These are phyloP conservation scores for Telfairia occidentalis DNA, from an alignment of 331 rosid species.

Conservation along the genomic window DNA sequence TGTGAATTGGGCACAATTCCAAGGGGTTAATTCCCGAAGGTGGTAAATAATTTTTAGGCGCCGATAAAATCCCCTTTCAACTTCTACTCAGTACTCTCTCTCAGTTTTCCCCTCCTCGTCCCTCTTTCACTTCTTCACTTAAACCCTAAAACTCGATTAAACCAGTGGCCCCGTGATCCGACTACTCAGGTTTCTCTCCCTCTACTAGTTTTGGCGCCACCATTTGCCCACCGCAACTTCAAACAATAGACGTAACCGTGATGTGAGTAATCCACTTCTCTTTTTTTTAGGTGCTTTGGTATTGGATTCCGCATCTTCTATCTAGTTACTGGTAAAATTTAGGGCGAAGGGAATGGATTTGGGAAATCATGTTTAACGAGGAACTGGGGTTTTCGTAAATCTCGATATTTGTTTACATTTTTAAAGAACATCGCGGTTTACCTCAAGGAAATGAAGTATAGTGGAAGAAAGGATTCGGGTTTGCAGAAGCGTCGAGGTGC, in stretches of 20 bases:
- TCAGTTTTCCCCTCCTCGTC: background rate
- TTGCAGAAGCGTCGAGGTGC: background rate
- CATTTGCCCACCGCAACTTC: background rate
- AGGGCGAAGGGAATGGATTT: background rate
- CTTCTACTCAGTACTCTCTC: background rate
- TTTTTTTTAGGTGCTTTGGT: background rate
- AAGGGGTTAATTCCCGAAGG: background rate
- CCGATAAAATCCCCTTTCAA: background rate
- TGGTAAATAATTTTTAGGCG: conserved; percentile 5
- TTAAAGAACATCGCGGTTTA: background rate
- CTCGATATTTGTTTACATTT: background rate
- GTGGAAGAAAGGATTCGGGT: background rate
- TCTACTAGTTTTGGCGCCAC: background rate
- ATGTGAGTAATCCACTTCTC: conserved; percentile 1
- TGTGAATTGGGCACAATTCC: background rate
- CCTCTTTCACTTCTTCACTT: background rate
- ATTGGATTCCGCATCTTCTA: background rate
- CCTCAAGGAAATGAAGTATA: background rate
- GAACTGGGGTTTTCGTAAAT: background rate
- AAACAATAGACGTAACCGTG: background rate
- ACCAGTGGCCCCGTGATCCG: background rate
- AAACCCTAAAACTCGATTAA: conserved; percentile 4
- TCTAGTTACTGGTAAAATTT: background rate
- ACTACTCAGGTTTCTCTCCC: background rate
- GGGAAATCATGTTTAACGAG: background rate